phyloP scores from a whole-genome alignment of 2,329 filamentous ascomycete species.

The Colletotrichum lentis region DNA sequence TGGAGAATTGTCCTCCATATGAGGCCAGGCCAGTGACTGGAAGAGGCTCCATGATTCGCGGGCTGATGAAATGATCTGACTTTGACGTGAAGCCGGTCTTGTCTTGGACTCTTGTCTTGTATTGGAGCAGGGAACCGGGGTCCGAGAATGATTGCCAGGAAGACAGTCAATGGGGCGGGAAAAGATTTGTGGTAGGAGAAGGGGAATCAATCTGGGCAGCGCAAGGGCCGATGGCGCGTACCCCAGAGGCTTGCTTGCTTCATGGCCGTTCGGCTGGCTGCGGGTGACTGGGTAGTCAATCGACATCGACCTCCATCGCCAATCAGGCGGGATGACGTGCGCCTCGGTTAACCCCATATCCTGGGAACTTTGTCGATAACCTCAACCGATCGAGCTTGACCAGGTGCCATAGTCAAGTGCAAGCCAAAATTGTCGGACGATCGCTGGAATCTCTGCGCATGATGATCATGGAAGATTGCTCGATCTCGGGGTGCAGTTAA shows the following conservation, averaged over 20 bases:
- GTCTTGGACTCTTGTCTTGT: constrained; percentile 29
- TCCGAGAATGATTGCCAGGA: constrained; percentile 6
- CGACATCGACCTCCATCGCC: constrained; percentile 30
- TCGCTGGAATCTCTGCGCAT: constrained; percentile 26
- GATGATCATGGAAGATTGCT: constrained; percentile 12
- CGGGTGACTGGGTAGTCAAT: constrained; percentile 31
- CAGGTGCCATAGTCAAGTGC: constrained; percentile 6
- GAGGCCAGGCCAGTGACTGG: background rate
- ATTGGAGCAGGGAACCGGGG: constrained; percentile 22
- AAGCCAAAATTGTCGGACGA: constrained; percentile 31
- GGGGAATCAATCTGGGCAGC: constrained; percentile 4
- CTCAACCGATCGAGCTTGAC: constrained; percentile 19
- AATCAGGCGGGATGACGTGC: constrained; percentile 37
- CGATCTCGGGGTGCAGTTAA: constrained; percentile 22
- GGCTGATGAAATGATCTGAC: constrained; percentile 2
- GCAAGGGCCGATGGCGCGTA: constrained; percentile 27
- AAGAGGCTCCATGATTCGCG: constrained; percentile 1
- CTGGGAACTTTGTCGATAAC: constrained; percentile 34
- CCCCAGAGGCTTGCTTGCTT: constrained; percentile 17
- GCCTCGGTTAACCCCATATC: constrained; percentile 36
- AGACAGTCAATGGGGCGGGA: constrained; percentile 23
- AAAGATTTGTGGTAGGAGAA: constrained; percentile 15
- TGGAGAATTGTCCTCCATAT: background rate
- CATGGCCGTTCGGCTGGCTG: constrained; percentile 31
- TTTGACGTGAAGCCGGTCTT: constrained; percentile 28